Evolutionary conservation across 257 asterid species (phyloP).

Genomic region (Solanum sejunctum): DNA sequence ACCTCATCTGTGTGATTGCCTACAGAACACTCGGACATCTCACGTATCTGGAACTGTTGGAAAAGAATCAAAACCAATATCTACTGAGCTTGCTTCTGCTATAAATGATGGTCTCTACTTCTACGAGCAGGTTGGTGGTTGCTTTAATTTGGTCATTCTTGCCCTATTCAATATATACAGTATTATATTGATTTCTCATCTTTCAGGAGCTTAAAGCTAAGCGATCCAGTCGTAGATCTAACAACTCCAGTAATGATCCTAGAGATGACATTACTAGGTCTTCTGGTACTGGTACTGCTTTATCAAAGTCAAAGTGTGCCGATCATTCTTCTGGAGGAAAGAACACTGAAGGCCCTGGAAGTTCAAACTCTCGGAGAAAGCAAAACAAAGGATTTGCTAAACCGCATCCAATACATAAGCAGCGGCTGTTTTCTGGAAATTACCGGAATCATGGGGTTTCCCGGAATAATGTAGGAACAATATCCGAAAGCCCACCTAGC

Average conservation of each 20-base stretch:
- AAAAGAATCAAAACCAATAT: constrained; percentile 38
- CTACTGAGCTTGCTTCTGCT: constrained; percentile 79
- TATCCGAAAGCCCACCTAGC: constrained; percentile 70
- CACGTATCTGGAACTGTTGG: constrained; percentile 23
- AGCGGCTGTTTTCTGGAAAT: constrained; percentile 53
- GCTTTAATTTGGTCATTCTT: constrained; percentile 3
- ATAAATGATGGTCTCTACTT: constrained; percentile 77
- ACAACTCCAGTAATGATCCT: constrained; percentile 22
- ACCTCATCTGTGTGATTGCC: background rate
- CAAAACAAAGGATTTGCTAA: constrained; percentile 45
- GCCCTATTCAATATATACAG: background rate
- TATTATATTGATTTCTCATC: background rate
- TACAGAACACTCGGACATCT: constrained; percentile 41
- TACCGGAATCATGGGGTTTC: constrained; percentile 37
- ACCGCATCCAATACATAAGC: constrained; percentile 45
- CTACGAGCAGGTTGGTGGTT: constrained; percentile 76
- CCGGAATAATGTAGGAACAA: constrained; percentile 25
- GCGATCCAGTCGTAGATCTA: constrained; percentile 25
- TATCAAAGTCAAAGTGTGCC: constrained; percentile 22
- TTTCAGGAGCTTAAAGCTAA: constrained; percentile 65
- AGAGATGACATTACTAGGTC: constrained; percentile 39
- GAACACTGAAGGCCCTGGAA: constrained; percentile 31
- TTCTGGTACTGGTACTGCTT: constrained; percentile 20
- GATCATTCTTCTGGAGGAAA: constrained; percentile 43
- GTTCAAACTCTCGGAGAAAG: constrained; percentile 43